A percentile compares a stretch with the other conserved stretches of the same genome.
These are phyloP conservation scores for Capronia coronata DNA, from an alignment of 2,329 filamentous ascomycete genomes.

Conservation along the genomic window DNA sequence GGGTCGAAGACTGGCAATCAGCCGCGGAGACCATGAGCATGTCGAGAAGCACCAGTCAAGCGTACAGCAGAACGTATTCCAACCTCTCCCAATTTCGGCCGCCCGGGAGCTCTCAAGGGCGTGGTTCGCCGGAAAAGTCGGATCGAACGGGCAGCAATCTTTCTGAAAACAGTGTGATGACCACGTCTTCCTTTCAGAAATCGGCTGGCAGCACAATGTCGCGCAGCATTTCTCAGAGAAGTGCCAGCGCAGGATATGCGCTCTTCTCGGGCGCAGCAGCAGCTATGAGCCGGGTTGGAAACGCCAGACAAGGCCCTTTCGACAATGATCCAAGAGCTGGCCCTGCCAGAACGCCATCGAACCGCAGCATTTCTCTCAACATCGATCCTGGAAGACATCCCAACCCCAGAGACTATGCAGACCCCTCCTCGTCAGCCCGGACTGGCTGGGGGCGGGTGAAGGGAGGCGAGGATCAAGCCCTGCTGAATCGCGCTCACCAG, in stretches of 20 bases:
- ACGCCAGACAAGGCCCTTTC: conserved; percentile 3
- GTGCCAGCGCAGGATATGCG: conserved; percentile 25
- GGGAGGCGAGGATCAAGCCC: conserved; percentile 19
- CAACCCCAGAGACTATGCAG: conserved; percentile 8
- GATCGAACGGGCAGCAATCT: conserved; percentile 52
- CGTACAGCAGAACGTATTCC: conserved; percentile 26
- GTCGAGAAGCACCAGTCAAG: conserved; percentile 27
- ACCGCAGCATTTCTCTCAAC: conserved; percentile 26
- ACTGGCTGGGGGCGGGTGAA: conserved; percentile 9
- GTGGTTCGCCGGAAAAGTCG: conserved; percentile 39
- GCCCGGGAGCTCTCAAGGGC: conserved; percentile 13
- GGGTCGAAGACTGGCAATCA: conserved; percentile 30
- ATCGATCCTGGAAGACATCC: conserved; percentile 5
- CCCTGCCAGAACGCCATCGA: conserved; percentile 22
- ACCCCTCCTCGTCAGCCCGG: conserved; percentile 20
- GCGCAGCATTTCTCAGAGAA: conserved; percentile 24
- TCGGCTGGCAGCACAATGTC: conserved; percentile 36
- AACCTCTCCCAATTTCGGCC: conserved; percentile 26
- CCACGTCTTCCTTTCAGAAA: conserved; percentile 15
- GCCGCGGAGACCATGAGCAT: conserved; percentile 27
- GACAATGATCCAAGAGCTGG: conserved; percentile 1
- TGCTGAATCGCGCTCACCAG: conserved; percentile 18
- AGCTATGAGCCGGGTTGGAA: conserved; percentile 23
- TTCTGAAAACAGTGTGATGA: conserved; percentile 45
- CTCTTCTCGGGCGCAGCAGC: conserved; percentile 28